Base-by-base conservation (phyloP, 139 green algal genomes). In the Micractinium conductrix region DNA sequence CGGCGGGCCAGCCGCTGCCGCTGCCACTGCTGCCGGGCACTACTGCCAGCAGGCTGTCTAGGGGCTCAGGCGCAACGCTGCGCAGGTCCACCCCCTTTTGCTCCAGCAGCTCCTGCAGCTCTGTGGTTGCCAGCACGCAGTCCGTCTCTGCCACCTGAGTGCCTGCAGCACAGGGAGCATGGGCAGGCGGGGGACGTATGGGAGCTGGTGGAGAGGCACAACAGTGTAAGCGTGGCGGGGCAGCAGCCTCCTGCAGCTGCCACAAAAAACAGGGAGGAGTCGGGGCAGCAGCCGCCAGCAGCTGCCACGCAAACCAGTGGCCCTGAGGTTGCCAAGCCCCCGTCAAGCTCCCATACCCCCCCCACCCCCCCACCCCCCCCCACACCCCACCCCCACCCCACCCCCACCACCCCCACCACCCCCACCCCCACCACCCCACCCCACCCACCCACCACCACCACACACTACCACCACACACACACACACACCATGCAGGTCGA, bases 81-180 rank as follows among this genome's bases (percentile, higher is more conserved):
- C 24, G 28, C 73, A 85, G 80, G 35, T 84, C 68, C 16, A 91
- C 62, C 21, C 78, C 68, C 4, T 53, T 67, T 62, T 83, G 84
- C 79, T 96, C 80, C 43, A 99, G 87, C 84, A 98, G 88, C 81
- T 95, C 87, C 65, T 93, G 89, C 60, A 99, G 69, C 85, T 98
- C 95, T 4, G 75, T 85, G 6, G 96, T 98, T 6, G 97, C 97
- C 53, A 99, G 89, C 62, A 98, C 97, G 63, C 89, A 96, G 93
- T 99, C 97, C 4, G 95, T 92, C 86, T 99, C 96, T 6, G 93
- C 88, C 35, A 93, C 78, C 7, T 45, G 60, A 7, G 55, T 81
- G 38, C 85, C 88, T 92, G 87, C 75, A 84, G 48, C 48, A 58
- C 48, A 58, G 48, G 48, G 48, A 58, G 48, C 10, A 58, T 10